A percentile compares a stretch with the other conserved stretches of the same genome.
Evolutionary conservation across 179 eudicot genomes (phyloP).

Genomic region (Vitellaria paradoxa): DNA sequence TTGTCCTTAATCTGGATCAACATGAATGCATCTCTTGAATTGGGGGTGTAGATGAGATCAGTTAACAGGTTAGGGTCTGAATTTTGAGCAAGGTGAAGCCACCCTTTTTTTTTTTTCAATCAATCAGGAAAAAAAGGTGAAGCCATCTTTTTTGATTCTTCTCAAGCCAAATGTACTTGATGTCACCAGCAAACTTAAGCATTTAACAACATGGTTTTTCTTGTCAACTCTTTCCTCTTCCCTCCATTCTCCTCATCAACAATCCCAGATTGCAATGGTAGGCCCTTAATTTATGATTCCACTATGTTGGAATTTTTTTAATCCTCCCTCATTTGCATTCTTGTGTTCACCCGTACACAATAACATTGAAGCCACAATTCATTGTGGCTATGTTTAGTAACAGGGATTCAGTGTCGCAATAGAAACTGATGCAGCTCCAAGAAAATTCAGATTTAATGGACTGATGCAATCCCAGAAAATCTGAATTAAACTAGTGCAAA

Average conservation of each 20-base stretch:
- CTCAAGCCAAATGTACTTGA: neutral
- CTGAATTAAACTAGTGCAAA: too few species aligned
- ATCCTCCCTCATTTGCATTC: neutral
- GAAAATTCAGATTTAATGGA: too few species aligned
- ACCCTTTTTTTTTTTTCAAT: neutral
- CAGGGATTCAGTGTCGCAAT: neutral
- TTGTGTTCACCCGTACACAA: neutral
- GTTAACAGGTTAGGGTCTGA: neutral
- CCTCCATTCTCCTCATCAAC: neutral
- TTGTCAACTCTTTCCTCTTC: neutral
- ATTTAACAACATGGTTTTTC: neutral
- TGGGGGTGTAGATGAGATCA: constrained; percentile 1
- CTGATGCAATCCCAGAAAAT: too few species aligned
- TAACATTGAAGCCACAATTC: neutral
- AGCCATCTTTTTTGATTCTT: neutral
- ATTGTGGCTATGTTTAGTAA: neutral
- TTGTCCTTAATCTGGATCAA: neutral
- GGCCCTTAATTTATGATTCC: neutral
- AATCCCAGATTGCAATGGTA: constrained; percentile 2
- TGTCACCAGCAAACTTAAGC: neutral
- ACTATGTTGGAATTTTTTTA: neutral
- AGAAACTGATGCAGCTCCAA: too few species aligned
- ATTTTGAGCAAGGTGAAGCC: neutral
- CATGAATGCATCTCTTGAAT: neutral
- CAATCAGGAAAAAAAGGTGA: too few species aligned